Conservation (phyloP, 352 stramenopile genomes). For the Aphanomyces euteiches region DNA sequence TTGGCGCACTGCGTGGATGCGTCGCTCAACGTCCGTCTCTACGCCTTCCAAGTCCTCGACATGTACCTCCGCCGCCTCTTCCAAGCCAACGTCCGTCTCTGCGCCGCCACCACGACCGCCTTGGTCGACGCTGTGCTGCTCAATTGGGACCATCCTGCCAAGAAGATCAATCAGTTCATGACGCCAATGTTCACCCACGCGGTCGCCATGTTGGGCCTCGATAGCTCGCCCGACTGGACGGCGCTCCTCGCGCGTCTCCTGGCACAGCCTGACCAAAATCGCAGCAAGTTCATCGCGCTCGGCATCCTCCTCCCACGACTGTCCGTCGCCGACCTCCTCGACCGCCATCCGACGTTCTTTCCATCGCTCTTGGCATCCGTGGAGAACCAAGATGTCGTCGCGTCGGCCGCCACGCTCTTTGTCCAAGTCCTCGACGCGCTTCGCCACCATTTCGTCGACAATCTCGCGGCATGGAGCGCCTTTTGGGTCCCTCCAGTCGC, state of each 20-base stretch:
- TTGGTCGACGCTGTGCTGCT: constrained; percentile 59
- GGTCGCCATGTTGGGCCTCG: constrained; percentile 55
- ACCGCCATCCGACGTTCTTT: constrained; percentile 48
- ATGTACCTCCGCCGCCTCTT: constrained; percentile 61
- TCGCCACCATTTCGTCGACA: not conserved
- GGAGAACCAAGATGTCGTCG: constrained; percentile 66
- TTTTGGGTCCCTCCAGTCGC: constrained; percentile 63
- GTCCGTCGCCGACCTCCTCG: constrained; percentile 35
- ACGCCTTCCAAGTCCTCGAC: constrained; percentile 79
- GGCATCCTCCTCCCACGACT: constrained; percentile 47
- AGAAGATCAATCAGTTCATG: constrained; percentile 86
- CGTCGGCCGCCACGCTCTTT: constrained; percentile 64
- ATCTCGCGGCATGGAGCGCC: constrained; percentile 40
- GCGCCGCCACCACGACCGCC: constrained; percentile 41
- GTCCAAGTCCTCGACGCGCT: constrained; percentile 59
- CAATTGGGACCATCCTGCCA: constrained; percentile 82
- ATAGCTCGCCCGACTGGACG: constrained; percentile 36
- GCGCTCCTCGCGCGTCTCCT: constrained; percentile 48
- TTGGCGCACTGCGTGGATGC: constrained; percentile 55
- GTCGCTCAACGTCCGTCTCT: constrained; percentile 63
- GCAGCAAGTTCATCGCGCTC: constrained; percentile 66
- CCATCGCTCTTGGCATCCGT: constrained; percentile 55
- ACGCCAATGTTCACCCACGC: constrained; percentile 71
- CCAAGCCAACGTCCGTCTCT: constrained; percentile 34
- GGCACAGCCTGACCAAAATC: constrained; percentile 53